Evolutionary conservation across 805 yeast species (phyloP).

Genomic region (Yarrowia sp.): DNA sequence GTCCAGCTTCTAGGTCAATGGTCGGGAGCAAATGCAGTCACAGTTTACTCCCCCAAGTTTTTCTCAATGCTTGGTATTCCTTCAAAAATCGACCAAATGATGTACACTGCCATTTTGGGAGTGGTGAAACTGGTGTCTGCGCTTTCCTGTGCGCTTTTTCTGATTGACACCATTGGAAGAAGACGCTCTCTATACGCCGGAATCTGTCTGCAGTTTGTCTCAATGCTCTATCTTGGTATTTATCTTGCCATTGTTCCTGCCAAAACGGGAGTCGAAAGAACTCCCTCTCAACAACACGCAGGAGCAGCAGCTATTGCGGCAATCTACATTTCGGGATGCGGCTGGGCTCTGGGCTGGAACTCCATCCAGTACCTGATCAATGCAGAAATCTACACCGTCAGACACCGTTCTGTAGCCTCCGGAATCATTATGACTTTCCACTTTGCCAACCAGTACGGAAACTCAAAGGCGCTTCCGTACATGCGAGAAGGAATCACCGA

Average conservation of each 20-base stretch:
- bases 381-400: not conserved
- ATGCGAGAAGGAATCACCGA: not conserved
- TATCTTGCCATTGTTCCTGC: not conserved
- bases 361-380: not conserved
- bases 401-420: not conserved
- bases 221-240: not conserved
- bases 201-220: not conserved
- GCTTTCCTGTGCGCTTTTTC: not conserved
- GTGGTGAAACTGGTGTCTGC: not conserved
- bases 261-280: not conserved
- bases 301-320: not conserved
- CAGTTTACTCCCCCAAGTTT: not conserved
- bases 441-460: not conserved
- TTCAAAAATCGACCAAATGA: not conserved
- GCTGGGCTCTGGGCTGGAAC: not conserved
- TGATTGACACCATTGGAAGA: not conserved
- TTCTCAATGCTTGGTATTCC: not conserved
- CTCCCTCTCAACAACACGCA: not conserved
- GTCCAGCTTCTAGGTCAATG: not conserved
- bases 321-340: not conserved
- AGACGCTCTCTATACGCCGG: not conserved
- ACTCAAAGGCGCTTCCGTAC: not conserved
- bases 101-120: not conserved
- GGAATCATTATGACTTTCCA: not conserved
- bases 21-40: not conserved